Percentiles rank a stretch among this genome's conserved stretches.
phyloP scores from a whole-genome alignment of 257 asterid species.

The Petunia secreta region DNA sequence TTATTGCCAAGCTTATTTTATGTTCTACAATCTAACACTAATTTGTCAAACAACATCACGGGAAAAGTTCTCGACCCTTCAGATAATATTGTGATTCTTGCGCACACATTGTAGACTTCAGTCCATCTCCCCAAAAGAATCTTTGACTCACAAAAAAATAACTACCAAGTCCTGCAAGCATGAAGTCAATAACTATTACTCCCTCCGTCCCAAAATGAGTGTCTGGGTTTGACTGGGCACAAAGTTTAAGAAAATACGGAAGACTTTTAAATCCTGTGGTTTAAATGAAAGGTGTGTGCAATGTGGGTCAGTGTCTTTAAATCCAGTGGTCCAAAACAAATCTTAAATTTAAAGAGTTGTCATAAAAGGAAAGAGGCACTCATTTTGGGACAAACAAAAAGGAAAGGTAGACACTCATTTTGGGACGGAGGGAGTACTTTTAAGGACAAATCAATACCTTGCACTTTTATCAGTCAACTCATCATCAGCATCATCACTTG shows the following conservation, averaged over 20 bases:
- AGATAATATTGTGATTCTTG: neutral
- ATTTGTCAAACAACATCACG: neutral
- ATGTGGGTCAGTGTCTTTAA: neutral
- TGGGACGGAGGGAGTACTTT: neutral
- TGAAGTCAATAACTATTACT: neutral
- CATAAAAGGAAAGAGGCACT: neutral
- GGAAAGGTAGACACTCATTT: neutral
- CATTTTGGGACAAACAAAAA: too few species aligned
- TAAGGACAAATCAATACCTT: slow-evolving; percentile 48
- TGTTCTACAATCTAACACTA: neutral
- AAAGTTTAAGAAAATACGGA: neutral
- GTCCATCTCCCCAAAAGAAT: neutral
- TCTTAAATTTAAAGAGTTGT: neutral
- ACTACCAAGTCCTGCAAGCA: neutral
- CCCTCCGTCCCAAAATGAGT: neutral
- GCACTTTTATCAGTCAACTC: slow-evolving; percentile 85
- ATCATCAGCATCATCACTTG: slow-evolving; percentile 96
- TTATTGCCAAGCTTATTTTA: neutral
- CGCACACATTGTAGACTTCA: neutral
- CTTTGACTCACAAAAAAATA: neutral
- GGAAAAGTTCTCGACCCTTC: neutral
- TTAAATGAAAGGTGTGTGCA: neutral
- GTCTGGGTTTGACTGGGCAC: neutral
- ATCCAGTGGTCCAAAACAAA: neutral
- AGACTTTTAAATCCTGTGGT: neutral